Evolutionary conservation across 257 asterid genomes (phyloP).

Genomic region (Przewalskia tangutica): DNA sequence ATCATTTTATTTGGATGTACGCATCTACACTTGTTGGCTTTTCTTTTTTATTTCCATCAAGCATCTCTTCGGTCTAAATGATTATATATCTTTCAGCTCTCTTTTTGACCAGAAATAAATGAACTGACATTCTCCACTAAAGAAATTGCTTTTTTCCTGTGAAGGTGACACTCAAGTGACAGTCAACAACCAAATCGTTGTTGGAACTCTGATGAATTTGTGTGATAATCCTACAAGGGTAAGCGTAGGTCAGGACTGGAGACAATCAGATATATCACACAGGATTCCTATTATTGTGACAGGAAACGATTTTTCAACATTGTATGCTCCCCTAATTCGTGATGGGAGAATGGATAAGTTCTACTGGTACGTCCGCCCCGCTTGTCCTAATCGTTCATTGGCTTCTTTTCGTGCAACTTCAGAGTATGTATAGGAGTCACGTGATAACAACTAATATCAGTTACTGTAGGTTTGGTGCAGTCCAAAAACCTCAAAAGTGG

Average conservation of each 20-base stretch:
- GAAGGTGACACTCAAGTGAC: conserved; percentile 87
- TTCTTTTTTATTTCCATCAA: neutral
- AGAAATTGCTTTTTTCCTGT: conserved; percentile 9
- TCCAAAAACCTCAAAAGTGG: neutral
- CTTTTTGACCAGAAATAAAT: neutral
- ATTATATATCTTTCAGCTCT: neutral
- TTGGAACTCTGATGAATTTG: conserved; percentile 84
- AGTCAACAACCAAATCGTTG: conserved; percentile 92
- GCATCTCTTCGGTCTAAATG: neutral
- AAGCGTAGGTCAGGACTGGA: conserved; percentile 89
- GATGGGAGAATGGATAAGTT: conserved; percentile 98
- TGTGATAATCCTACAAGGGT: conserved; percentile 91
- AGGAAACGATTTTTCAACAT: conserved; percentile 75
- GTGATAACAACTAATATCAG: neutral
- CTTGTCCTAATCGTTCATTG: neutral
- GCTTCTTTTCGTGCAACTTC: neutral
- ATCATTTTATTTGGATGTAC: neutral
- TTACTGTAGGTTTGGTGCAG: neutral
- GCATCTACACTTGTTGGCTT: neutral
- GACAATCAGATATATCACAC: conserved; percentile 58
- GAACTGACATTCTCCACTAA: conserved; percentile 6
- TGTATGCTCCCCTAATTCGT: conserved; percentile 85
- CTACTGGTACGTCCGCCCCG: conserved; percentile 45
- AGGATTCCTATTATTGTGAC: conserved; percentile 82
- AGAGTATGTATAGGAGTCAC: neutral